Conservation (phyloP, 768 basidiomycete species). For the Lactarius trivialis region DNA sequence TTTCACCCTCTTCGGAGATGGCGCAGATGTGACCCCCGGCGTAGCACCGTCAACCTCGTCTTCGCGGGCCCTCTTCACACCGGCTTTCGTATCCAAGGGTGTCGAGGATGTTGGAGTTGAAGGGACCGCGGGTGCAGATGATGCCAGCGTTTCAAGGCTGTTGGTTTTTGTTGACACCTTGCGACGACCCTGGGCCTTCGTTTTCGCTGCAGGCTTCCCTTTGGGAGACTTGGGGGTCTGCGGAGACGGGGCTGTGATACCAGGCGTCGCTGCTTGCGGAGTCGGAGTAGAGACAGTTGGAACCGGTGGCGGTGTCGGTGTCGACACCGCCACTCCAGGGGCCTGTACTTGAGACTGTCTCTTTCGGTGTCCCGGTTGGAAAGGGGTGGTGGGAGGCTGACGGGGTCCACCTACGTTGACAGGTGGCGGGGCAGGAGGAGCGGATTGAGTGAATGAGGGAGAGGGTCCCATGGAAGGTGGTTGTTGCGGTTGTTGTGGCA, state of each 20-base stretch:
- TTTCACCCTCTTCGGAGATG: slow-evolving; percentile 66
- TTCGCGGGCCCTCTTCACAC: slow-evolving; percentile 50
- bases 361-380: slow-evolving; percentile 12
- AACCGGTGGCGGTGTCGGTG: slow-evolving; percentile 15
- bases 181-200: slow-evolving; percentile 33
- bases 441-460: not conserved
- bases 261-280: slow-evolving; percentile 18
- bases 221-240: slow-evolving; percentile 61
- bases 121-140: slow-evolving; percentile 6
- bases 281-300: slow-evolving; percentile 16
- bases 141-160: slow-evolving; percentile 19
- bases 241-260: slow-evolving; percentile 19
- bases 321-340: slow-evolving; percentile 3
- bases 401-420: not conserved
- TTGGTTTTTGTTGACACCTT: slow-evolving; percentile 28
- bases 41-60: slow-evolving; percentile 31
- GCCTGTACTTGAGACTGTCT: slow-evolving; percentile 10
- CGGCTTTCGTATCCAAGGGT: slow-evolving; percentile 22
- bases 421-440: not conserved
- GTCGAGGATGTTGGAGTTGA: slow-evolving; percentile 16
- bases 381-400: not conserved
- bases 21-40: slow-evolving; percentile 38
- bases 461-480: not conserved
- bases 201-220: slow-evolving; percentile 43
- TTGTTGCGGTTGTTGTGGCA: slow-evolving; percentile 6